Percentiles rank a stretch among this genome's conserved stretches.
phyloP scores from a whole-genome alignment of 75 land plant genomes.

The Selaginella tamariscina region DNA sequence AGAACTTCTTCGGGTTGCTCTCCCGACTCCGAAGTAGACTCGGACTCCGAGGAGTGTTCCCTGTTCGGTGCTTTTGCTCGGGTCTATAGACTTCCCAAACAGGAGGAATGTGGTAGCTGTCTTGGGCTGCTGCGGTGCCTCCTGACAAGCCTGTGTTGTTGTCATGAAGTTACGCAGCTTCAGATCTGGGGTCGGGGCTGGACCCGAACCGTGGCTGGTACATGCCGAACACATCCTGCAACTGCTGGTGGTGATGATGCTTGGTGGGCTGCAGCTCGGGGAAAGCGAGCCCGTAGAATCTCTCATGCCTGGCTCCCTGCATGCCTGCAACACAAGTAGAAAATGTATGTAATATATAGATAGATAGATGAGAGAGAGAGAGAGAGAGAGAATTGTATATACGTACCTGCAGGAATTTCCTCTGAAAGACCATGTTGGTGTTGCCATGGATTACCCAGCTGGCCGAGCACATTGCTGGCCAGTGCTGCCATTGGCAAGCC shows the following conservation, averaged over 20 bases:
- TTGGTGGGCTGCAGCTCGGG: constrained; percentile 48
- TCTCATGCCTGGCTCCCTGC: constrained; percentile 99
- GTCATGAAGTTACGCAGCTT: constrained; percentile 18
- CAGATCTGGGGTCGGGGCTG: constrained; percentile 19
- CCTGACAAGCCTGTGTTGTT: constrained; percentile 36
- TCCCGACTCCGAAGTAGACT: background rate
- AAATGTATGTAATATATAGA: too few species aligned
- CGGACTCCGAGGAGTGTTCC: background rate
- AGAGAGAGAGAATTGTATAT: too few species aligned
- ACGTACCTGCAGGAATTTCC: constrained; percentile 62
- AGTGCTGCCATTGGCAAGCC: constrained; percentile 37
- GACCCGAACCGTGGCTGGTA: constrained; percentile 10
- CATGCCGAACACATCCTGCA: constrained; percentile 30
- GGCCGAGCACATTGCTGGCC: constrained; percentile 27
- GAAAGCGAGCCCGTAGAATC: constrained; percentile 44
- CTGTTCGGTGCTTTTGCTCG: constrained; percentile 18
- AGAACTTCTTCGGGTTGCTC: background rate
- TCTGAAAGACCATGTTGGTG: constrained; percentile 28
- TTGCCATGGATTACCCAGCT: constrained; percentile 42
- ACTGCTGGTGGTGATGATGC: constrained; percentile 39
- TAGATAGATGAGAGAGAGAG: too few species aligned
- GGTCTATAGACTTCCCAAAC: constrained; percentile 71
- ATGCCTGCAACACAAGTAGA: too few species aligned
- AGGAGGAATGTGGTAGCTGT: constrained; percentile 38
- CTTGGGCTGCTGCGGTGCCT: background rate